Base-by-base conservation (phyloP, 2,329 filamentous ascomycete genomes). In the Aciculosporium take region DNA sequence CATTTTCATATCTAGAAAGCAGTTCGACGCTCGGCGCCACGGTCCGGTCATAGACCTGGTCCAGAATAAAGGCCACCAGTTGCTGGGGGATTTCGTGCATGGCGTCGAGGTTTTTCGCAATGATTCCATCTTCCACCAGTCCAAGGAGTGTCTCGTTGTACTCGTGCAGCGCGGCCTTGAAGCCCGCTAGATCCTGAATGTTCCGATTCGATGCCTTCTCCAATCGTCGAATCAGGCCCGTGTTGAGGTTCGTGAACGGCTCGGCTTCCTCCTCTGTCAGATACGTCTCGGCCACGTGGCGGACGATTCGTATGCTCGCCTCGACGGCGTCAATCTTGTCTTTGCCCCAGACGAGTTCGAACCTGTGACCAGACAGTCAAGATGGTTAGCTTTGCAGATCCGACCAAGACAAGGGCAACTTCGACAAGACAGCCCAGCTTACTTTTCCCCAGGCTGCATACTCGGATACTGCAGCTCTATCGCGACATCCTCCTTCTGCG, bases 11-110 rank as follows among this genome's bases (percentile, higher is more conserved):
- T 52, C 84, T 80, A 44, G 79, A 77, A 10, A 96, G 74, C 8
- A 81, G 75, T 48, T 94, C 84, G 20, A 94, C 86, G 46, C 83
- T 78, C 5, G 86, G 88, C 2, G 88, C 91, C 7, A 98, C 91
- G 5, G 86, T 94, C 39, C 91, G 84, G 53, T 88, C 79, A 63
- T 95, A 96, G 18, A 86, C 82, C 58, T 98, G 88, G 41, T 75
- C 79, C 32, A 94, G 72, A 51, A 95, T 89, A 49, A 86, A 80
- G 49, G 83, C 78, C 36, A 88, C 79, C 37, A 88, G 74, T 34
- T 76, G 74, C 33, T 84, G 69, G 6, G 83, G 78, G 15, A 95
- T 66, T 36, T 74, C 70, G 52, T 82, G 79, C 56, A 76, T 76
- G 37, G 66, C 64, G 49, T 83, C 75, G 36, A 96, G 69, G 49